Evolutionary conservation across 208 protist species (phyloP), one percentile per base, ranked within the genome.

Genomic region (Angomonas deanei): DNA sequence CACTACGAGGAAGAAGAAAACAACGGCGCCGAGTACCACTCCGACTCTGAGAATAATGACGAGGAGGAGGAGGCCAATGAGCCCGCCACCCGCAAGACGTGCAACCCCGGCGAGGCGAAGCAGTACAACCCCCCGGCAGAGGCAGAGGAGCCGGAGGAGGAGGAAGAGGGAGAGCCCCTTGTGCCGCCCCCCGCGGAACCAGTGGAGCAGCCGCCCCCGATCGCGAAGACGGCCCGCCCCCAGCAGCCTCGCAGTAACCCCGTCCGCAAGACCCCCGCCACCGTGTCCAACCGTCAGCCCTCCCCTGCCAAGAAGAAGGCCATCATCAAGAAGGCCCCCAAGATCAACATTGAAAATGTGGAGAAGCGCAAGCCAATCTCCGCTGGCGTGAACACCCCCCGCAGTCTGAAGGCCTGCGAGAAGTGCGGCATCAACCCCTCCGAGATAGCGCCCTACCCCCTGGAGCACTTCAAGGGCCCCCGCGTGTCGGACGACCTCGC

Each of bases 381-480:
- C 30, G 75, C 74, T 68, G 81, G 76, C 31, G 77, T 95, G 19
- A 92, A 87, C 77, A 92, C 78, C 10, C 85, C 85, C 10, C 72
- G 81, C 60, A 92, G 84, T 61, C 19, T 88, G 5, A 59, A 62
- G 2, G 62, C 85, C 4, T 95, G 88, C 61, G 50, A 76, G 13
- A 50, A 84, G 59, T 58, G 78, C 61, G 77, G 64, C 24, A 74
- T 95, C 31, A 74, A 78, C 52, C 72, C 85, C 0, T 11, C 28
- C 1, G 82, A 95, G 64, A 66, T 92, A 10, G 48, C 67, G 1
- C 74, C 59, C 15, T 70, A 72, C 58, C 49, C 57, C 0, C 53
- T 75, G 54, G 58, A 50, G n/a, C 72, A 85, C 53, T 95, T 95
- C 65, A 55, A 72, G 53, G 73, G 70, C 24, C 2, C 57, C 10